phyloP scores from a whole-genome alignment of 192 early-diverging fungal genomes.

The Endogone sp. region DNA sequence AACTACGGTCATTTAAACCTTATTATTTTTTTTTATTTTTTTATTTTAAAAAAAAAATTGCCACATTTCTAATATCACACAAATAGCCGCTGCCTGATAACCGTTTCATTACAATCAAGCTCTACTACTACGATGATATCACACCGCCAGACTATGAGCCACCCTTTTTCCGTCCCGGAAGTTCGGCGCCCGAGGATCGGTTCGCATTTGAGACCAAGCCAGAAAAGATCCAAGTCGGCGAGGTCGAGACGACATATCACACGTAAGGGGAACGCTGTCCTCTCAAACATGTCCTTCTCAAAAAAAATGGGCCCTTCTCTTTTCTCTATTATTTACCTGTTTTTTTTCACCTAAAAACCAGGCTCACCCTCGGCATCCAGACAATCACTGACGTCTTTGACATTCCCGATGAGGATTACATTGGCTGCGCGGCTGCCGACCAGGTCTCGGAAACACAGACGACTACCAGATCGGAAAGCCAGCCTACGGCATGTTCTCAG shows the following conservation, averaged over 20 bases:
- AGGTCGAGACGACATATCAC: constrained; percentile 41
- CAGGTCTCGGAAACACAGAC: constrained; percentile 19
- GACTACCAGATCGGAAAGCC: constrained; percentile 4
- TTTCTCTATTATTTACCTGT: constrained; percentile 14
- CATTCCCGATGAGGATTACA: constrained; percentile 9
- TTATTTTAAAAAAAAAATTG: background rate
- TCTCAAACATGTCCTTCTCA: background rate
- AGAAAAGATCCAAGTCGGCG: constrained; percentile 34
- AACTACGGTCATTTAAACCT: too few relatives aligned
- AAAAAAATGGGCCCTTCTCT: too few relatives aligned
- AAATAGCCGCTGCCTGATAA: constrained; percentile 33
- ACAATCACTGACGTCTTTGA: constrained; percentile 11
- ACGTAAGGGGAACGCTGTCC: background rate
- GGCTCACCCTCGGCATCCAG: constrained; percentile 15
- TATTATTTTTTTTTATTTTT: too few relatives aligned
- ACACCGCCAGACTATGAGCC: constrained; percentile 55
- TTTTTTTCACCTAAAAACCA: background rate
- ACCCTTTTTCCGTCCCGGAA: constrained; percentile 35
- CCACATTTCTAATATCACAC: background rate
- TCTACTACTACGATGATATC: constrained; percentile 50
- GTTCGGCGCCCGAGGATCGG: constrained; percentile 8
- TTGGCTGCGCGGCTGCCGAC: background rate
- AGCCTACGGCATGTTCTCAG: constrained; percentile 6
- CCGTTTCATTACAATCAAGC: constrained; percentile 41
- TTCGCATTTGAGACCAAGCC: constrained; percentile 32